Percentiles rank a stretch among this genome's conserved stretches.
Conservation (phyloP, 2,329 filamentous ascomycete species). For the Xylaria digitata region DNA sequence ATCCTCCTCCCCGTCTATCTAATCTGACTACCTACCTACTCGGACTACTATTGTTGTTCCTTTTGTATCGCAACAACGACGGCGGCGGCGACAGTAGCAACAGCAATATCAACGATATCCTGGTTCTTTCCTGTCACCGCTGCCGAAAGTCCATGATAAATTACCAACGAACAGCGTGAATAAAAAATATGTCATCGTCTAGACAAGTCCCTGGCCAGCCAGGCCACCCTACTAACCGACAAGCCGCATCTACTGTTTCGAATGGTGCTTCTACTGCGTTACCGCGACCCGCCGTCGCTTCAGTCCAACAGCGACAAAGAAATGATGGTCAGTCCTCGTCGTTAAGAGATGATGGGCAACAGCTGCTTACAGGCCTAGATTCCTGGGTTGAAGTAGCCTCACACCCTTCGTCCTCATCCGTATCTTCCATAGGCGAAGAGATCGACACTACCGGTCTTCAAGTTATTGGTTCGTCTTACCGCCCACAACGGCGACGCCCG, state of each 20-base stretch:
- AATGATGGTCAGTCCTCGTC: conserved; percentile 46
- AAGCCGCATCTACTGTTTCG: conserved; percentile 36
- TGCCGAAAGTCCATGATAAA: background rate
- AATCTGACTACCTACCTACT: background rate
- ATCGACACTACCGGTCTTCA: conserved; percentile 90
- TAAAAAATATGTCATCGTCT: conserved; percentile 29
- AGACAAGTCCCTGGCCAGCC: conserved; percentile 42
- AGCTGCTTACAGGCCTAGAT: conserved; percentile 66
- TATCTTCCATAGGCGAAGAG: conserved; percentile 87
- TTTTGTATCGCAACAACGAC: conserved; percentile 3
- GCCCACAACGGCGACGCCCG: conserved; percentile 67
- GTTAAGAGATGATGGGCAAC: conserved; percentile 25
- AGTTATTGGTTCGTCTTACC: conserved; percentile 71
- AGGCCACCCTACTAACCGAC: conserved; percentile 40
- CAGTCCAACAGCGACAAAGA: conserved; percentile 42
- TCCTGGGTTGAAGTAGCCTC: conserved; percentile 97
- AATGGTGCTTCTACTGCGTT: conserved; percentile 10
- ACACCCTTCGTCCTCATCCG: conserved; percentile 90
- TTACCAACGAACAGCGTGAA: conserved; percentile 1
- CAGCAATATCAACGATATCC: background rate
- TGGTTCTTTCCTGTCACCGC: background rate
- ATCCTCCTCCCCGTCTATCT: conserved; percentile 9
- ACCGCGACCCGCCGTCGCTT: conserved; percentile 33
- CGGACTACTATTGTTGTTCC: background rate
- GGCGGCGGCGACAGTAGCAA: background rate